Evolutionary conservation across 331 rosid genomes (phyloP).

Genomic region (Malus hybrid): DNA sequence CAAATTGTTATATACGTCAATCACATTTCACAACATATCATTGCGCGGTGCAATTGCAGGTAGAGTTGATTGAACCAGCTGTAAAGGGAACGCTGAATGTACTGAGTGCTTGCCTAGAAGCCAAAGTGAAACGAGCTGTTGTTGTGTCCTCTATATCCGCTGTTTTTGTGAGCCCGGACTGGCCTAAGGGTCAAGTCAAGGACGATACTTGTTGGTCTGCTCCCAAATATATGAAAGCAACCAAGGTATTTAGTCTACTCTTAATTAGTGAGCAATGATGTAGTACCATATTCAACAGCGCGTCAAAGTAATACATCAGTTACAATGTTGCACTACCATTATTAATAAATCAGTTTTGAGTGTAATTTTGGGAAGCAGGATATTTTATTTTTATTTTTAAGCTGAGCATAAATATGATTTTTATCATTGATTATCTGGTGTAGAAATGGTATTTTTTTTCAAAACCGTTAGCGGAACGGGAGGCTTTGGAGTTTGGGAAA

Average conservation of each 20-base stretch:
- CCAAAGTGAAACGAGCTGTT: conserved; percentile 52
- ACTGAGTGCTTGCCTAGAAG: conserved; percentile 41
- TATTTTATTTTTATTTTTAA: too few relatives aligned
- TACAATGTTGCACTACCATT: neutral
- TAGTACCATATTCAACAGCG: neutral
- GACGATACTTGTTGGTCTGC: conserved; percentile 74
- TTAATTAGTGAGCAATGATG: too few relatives aligned
- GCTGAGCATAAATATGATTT: too few relatives aligned
- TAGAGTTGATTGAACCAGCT: conserved; percentile 53
- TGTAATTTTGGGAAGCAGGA: too few relatives aligned
- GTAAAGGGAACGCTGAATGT: conserved; percentile 55
- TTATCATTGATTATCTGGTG: neutral
- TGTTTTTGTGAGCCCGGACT: conserved; percentile 17
- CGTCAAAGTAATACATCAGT: neutral
- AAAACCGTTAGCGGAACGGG: conserved; percentile 57
- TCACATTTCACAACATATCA: too few relatives aligned
- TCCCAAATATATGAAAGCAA: conserved; percentile 38
- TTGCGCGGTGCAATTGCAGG: conserved; percentile 14
- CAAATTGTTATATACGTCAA: too few relatives aligned
- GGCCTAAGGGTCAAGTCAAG: conserved; percentile 31
- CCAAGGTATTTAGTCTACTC: conserved; percentile 20
- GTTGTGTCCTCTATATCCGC: conserved; percentile 41
- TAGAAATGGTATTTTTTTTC: conserved; percentile 58
- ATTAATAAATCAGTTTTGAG: neutral
- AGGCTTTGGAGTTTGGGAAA: conserved; percentile 41